Evolutionary conservation across 768 basidiomycete species (phyloP), one percentile per base, ranked within the genome.

Genomic region (Wakefieldia striispora): DNA sequence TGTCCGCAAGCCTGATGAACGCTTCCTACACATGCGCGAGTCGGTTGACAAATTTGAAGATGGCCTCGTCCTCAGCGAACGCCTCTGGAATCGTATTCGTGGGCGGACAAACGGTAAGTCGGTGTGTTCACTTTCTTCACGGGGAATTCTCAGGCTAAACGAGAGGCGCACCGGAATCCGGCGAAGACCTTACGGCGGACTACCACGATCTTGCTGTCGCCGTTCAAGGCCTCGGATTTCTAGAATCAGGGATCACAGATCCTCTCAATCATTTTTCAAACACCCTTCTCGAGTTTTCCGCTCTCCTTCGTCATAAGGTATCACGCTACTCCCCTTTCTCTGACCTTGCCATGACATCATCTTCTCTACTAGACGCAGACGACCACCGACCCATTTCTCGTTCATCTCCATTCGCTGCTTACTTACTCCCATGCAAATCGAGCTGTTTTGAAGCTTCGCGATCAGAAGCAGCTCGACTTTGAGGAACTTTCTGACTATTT

Each of bases 391-490:
- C 94, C 95, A 5, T 88, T 97, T 69, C 82, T 97, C 34, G 72
- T 85, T 24, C 92, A 95, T 62, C 75, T 97, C 1, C 93, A 97
- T 62, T 92, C 94, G 2, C 77, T 98, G 6, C 75, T 94, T n/a
- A 80, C 84, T n/a, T 97, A 97, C 69, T 91, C 93, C 2, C 85
- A 92, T 63, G 86, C 91, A 26, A 95, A 97, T 58, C 86, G 91
- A 44, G 83, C 88, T n/a, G 92, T 98, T 19, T 79, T 99, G 56
- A 95, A 91, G 69, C 78, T 97, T 26, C 84, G 97, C 39, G 97
- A 98, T 66, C 97, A 98, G 71, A 99, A 98, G 68, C 97, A 99
- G 67, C 82, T 98, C 47, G 97, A 99, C 64, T 95, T 97, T 55
- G 97, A 99, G 70, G 95, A 98, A 66, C 79, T 98, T 9, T 92